Evolutionary conservation across 2,329 filamentous ascomycete species (phyloP).

Genomic region (Corinectria fuckeliana): DNA sequence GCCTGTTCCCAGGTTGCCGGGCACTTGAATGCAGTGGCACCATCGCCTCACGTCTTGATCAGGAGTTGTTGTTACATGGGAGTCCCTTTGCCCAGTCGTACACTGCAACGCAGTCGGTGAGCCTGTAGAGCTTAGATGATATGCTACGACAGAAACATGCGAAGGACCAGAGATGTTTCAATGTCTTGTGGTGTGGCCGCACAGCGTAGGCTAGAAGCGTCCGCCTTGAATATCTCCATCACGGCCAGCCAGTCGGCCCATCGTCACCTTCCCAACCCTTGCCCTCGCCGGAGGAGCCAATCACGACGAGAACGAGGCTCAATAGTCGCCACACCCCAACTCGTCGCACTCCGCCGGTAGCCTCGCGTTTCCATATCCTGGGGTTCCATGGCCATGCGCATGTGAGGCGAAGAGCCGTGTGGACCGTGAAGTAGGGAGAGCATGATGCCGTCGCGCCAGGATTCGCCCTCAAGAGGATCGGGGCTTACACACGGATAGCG

Average conservation of each 20-base stretch:
- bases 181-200: not conserved
- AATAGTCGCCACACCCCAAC: not conserved
- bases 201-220: not conserved
- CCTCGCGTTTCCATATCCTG: not conserved
- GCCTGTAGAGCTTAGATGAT: not conserved
- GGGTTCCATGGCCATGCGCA: not conserved
- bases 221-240: not conserved
- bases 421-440: not conserved
- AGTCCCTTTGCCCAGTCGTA: not conserved
- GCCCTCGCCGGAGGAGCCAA: not conserved
- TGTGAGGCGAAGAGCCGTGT: not conserved
- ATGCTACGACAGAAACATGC: not conserved
- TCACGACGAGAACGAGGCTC: not conserved
- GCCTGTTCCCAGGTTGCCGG: not conserved
- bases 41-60: not conserved
- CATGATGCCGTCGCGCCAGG: not conserved
- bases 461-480: not conserved
- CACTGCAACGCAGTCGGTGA: not conserved
- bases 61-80: not conserved
- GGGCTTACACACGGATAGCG: not conserved
- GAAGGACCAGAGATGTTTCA: not conserved
- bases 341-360: not conserved
- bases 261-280: not conserved
- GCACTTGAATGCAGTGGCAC: constrained; percentile 28
- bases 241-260: not conserved